Evolutionary conservation across 331 rosid genomes (phyloP), one percentile per base, ranked within the genome.

Genomic region (Quercus phellos): DNA sequence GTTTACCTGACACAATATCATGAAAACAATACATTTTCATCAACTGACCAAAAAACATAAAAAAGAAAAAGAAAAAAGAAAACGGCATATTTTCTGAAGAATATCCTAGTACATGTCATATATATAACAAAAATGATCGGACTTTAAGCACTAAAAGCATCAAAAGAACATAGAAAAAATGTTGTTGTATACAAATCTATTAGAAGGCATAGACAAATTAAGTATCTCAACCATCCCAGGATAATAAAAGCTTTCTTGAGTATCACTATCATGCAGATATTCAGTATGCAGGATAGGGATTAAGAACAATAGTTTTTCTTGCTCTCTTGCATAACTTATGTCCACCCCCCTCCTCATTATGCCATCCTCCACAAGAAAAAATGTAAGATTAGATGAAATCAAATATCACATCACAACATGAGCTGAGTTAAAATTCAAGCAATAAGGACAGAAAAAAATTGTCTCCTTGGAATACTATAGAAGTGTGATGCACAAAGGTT

Each of bases 1-100:
- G 83, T 93, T 95, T 50, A 93, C 99, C 98, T 95, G 79, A 66
- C 32, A 85, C n/a, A 73, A 78, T 5, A 76, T 30, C 74, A 81
- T 30, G 18, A 0, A 70, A 21, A 38, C 9, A 38, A 38, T 50
- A 7, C 16, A 19, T 13, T 24, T 59, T 68, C 51, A 74, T 70
- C 26, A 54, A 71, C 80, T 34, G 73, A 64, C 12, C 17, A 69
- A 64, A 21, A 77, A 61, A 59, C 26, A 27, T 9, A n/a, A 7
- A 0, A 1, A 35, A n/a, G n/a, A n/a, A 0, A 32, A 32, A 32
- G 0, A 34, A 32, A 34, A 0, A 38, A 50, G 1, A 50, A 34
- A 32, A 76, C 0, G 4, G 35, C 46, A 16, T 24, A 75, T 74
- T 64, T 56, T 42, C 16, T 32, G 32, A 71, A 76, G 51, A 72